Percentiles rank a stretch among this genome's conserved stretches.
Evolutionary conservation across 306 rosid genomes (phyloP).

Genomic region (Crotalaria pallida): DNA sequence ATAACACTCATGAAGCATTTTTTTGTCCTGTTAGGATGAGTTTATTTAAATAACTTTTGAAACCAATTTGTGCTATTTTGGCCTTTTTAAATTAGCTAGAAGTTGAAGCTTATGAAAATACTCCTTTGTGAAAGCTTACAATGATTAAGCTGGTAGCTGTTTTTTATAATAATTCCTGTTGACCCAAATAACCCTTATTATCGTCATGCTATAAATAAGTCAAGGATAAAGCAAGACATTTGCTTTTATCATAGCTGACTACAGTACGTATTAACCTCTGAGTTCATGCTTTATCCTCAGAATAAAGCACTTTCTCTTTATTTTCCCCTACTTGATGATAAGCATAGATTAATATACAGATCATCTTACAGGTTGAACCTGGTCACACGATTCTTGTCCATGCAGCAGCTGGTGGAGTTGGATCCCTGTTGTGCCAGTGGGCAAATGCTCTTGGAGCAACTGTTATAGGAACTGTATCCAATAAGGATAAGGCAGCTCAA

Average conservation of each 20-base stretch:
- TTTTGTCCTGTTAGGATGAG: background rate
- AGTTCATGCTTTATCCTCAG: background rate
- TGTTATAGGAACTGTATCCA: slow-evolving; percentile 72
- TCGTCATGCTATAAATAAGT: background rate
- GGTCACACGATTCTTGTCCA: slow-evolving; percentile 68
- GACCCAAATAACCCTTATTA: too few species aligned
- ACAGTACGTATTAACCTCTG: background rate
- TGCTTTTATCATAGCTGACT: background rate
- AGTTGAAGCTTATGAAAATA: too few species aligned
- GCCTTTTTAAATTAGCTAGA: too few species aligned
- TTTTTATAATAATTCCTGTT: too few species aligned
- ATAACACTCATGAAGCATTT: background rate
- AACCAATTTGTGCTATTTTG: background rate
- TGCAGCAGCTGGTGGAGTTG: slow-evolving; percentile 91
- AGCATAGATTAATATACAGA: background rate
- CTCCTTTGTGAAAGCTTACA: too few species aligned
- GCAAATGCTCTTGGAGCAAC: slow-evolving; percentile 76
- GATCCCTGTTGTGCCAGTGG: slow-evolving; percentile 83
- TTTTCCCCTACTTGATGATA: background rate
- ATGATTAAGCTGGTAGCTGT: too few species aligned
- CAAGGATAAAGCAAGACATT: background rate
- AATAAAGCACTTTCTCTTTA: background rate
- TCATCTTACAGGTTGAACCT: slow-evolving; percentile 47
- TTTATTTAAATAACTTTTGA: background rate
- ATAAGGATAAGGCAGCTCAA: slow-evolving; percentile 61